phyloP scores from a whole-genome alignment of 2,329 filamentous ascomycete genomes.

The Neophaeococcomyces mojaviensis region DNA sequence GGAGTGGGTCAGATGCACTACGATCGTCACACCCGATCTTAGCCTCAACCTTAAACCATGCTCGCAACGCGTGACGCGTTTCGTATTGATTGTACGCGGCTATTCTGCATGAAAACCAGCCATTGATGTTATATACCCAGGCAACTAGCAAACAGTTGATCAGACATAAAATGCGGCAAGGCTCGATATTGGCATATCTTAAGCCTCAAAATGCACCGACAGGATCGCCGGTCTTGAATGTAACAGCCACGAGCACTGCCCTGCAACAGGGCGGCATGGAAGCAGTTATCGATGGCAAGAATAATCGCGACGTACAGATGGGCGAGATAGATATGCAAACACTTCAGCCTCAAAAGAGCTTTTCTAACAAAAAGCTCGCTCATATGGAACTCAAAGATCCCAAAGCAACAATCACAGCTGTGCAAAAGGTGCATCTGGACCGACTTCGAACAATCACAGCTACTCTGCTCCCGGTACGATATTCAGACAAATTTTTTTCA shows the following conservation, averaged over 20 bases:
- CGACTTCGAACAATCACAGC: constrained; percentile 51
- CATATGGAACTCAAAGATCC: not conserved
- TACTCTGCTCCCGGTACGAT: constrained; percentile 54
- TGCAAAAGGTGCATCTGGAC: constrained; percentile 47
- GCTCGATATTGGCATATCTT: constrained; percentile 5
- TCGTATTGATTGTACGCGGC: not conserved
- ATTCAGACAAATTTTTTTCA: constrained; percentile 54
- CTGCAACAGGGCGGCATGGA: too few species aligned
- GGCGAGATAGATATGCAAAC: too few species aligned
- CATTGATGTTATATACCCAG: too few species aligned
- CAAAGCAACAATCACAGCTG: constrained; percentile 46
- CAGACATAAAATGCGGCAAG: constrained; percentile 5
- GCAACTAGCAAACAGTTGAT: too few species aligned
- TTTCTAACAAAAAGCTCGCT: too few species aligned
- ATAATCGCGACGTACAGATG: too few species aligned
- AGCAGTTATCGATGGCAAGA: too few species aligned
- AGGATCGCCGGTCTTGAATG: too few species aligned
- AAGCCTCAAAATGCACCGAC: not conserved
- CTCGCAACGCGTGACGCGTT: not conserved
- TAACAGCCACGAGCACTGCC: not conserved
- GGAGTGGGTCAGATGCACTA: not conserved
- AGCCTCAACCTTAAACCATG: not conserved
- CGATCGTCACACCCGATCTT: not conserved
- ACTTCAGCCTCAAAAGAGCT: too few species aligned
- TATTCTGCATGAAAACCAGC: too few species aligned